Base-by-base conservation (phyloP, 1,284 basidiomycete species). In the Ustilago crameri region DNA sequence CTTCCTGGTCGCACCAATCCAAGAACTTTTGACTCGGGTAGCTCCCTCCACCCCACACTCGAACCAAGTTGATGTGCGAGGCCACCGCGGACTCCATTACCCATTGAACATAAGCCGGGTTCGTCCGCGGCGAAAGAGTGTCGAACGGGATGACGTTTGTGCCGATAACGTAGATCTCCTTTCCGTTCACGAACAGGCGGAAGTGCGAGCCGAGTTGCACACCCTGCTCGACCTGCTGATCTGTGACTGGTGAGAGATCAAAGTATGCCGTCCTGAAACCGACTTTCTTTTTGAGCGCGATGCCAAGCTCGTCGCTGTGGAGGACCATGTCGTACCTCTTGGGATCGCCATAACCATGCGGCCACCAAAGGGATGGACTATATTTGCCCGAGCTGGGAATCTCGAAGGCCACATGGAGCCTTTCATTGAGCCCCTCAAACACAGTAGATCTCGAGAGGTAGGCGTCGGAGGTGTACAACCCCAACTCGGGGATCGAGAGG, bases 1-100 rank as follows among this genome's bases (percentile, higher is more conserved):
- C 89, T 0, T 89, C 84, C 74, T 89, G 88, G 75, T 90, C 89
- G 75, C 88, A 89, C 23, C 87, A 76, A 1, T 87, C 85, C 77
- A 89, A 88, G 66, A 89, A 87, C 66, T 87, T 58, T 24, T 63
- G 67, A 0, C 63, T 55, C 9, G 73, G 66, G 30, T 80, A 80
- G 23, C 62, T 51, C 5, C 69, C 78, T 17, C 78, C 78, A 18
- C 78, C 78, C 78, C 78, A 80, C 40, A 80, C 46, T 9, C 78
- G 60, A 18, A 80, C 18, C 20, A 80, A 53, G 40, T 76, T 80
- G 18, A 74, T 62, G 17, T 71, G 46, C 9, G 73, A 45, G n/a
- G 57, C 18, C 2, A 61, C 9, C 0, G 66, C 66, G 3, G 67
- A 71, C 23, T 70, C 47, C 20, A 76, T 32, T 27, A 74, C 50